Conservation (phyloP, 2,329 filamentous ascomycete genomes). For the Remersonia thermophila region DNA sequence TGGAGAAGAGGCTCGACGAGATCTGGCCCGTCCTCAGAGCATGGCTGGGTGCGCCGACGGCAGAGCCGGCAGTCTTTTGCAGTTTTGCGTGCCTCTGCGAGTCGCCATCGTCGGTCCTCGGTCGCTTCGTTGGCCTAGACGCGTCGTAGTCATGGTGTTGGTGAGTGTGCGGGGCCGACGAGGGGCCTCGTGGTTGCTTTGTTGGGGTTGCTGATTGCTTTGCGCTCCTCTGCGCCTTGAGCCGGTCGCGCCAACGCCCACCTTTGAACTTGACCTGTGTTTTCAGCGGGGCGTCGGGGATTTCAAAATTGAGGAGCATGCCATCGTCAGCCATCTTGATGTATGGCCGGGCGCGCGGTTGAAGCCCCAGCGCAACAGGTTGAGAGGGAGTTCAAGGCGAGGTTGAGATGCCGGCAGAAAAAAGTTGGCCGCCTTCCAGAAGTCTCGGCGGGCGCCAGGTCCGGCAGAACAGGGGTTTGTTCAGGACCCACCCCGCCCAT, state of each 20-base stretch:
- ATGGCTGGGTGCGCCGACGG: slow-evolving; percentile 18
- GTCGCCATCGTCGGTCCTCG: slow-evolving; percentile 17
- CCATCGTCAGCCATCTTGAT: slow-evolving; percentile 78
- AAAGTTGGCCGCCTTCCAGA: slow-evolving; percentile 2
- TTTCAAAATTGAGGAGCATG: slow-evolving; percentile 84
- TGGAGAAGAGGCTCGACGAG: slow-evolving; percentile 85
- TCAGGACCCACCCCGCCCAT: too few species aligned
- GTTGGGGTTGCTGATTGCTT: slow-evolving; percentile 17
- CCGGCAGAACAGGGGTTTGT: neutral
- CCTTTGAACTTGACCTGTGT: slow-evolving; percentile 62
- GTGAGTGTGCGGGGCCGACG: slow-evolving; percentile 17
- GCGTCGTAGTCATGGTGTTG: slow-evolving; percentile 14
- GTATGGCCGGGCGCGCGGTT: neutral
- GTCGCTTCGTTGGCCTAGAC: slow-evolving; percentile 19
- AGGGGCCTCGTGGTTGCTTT: slow-evolving; percentile 16
- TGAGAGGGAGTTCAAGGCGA: too few species aligned
- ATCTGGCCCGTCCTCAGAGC: slow-evolving; percentile 31
- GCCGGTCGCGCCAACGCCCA: slow-evolving; percentile 83
- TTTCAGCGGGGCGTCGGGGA: slow-evolving; percentile 54
- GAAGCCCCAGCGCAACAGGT: neutral
- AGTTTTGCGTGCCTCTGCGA: slow-evolving; percentile 18
- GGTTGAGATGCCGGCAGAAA: too few species aligned
- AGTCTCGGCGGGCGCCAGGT: neutral
- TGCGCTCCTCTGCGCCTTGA: slow-evolving; percentile 59
- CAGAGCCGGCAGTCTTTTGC: slow-evolving; percentile 18